A percentile compares a stretch with the other conserved stretches of the same genome.
phyloP scores from a whole-genome alignment of 306 rosid genomes.

The Vigna unguiculata region DNA sequence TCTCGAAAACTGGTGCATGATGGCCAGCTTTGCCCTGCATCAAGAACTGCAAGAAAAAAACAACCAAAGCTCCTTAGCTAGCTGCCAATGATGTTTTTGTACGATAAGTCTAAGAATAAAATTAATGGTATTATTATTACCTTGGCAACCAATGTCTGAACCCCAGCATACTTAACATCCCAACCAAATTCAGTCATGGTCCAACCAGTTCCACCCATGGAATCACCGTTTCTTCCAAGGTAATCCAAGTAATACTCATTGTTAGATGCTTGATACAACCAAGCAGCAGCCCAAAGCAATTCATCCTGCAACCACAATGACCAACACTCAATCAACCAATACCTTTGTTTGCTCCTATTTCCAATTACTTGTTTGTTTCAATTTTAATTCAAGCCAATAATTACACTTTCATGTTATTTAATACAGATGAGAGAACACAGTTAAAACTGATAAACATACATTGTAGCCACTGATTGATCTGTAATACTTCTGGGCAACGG shows the following conservation, averaged over 20 bases:
- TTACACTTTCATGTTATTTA: background rate
- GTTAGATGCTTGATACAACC: conserved; percentile 92
- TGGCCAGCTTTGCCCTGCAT: conserved; percentile 87
- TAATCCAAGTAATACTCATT: conserved; percentile 78
- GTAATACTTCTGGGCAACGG: conserved; percentile 85
- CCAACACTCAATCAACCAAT: conserved; percentile 20
- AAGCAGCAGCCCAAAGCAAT: conserved; percentile 96
- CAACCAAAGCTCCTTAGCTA: background rate
- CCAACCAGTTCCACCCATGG: conserved; percentile 98
- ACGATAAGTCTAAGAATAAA: too few relatives aligned
- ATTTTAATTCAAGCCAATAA: background rate
- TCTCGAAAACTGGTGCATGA: conserved; percentile 69
- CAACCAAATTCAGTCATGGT: conserved; percentile 88
- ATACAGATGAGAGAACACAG: background rate
- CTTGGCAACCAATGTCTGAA: conserved; percentile 87
- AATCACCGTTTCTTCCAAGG: conserved; percentile 81
- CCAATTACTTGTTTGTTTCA: background rate
- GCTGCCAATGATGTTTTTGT: too few relatives aligned
- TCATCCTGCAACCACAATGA: conserved; percentile 68
- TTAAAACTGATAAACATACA: conserved; percentile 52
- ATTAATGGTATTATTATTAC: too few relatives aligned
- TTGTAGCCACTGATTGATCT: conserved; percentile 89
- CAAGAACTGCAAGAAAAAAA: conserved; percentile 61
- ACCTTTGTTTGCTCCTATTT: background rate
- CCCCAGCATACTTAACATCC: conserved; percentile 96